Evolutionary conservation across 768 basidiomycete species (phyloP), one percentile per base, ranked within the genome.

Genomic region (Hirschioporus abietinus): DNA sequence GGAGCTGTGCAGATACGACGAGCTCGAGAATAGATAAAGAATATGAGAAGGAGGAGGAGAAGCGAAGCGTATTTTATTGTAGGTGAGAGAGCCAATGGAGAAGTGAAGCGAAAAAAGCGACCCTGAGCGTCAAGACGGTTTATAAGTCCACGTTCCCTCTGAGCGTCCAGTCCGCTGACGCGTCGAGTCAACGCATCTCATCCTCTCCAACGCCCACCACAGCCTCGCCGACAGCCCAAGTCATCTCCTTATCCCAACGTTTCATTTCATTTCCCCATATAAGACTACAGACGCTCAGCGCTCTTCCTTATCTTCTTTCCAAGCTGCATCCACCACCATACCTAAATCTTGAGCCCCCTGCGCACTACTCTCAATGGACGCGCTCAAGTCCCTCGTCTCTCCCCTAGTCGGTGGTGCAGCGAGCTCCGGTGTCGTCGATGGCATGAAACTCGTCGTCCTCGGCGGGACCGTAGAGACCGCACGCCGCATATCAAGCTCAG

Each of bases 381-480:
- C 84, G 68, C 81, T 92, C 80, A 90, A 88, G 80, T 92, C 89
- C 64, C 86, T 93, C 75, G 84, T 92, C 65, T 88, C 90, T 74
- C 91, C 91, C 68, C 87, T 93, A 75, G 87, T 91, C 71, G 88
- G 87, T 78, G 86, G 87, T 77, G 85, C 83, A 74, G 88, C 85
- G 63, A 85, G 88, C 70, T 90, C 88, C 27, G 91, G 90, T 63
- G 86, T 93, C 81, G 84, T 94, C 77, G 92, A 94, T 73, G 92
- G 91, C 70, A 88, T 93, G 82, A 94, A 94, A 79, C 90, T 93
- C 74, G 92, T 94, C 78, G 90, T 93, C 60, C 82, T 94, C 63
- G 92, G 92, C 67, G 92, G 92, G 66, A 93, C 92, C 1, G 92
- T 94, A 66, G 92, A 93, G 78, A 94, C 92, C 0, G 92, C 92